These are phyloP conservation scores for Pseudocercospora crystallina DNA, from an alignment of 2,329 filamentous ascomycete species.

Conservation along the genomic window DNA sequence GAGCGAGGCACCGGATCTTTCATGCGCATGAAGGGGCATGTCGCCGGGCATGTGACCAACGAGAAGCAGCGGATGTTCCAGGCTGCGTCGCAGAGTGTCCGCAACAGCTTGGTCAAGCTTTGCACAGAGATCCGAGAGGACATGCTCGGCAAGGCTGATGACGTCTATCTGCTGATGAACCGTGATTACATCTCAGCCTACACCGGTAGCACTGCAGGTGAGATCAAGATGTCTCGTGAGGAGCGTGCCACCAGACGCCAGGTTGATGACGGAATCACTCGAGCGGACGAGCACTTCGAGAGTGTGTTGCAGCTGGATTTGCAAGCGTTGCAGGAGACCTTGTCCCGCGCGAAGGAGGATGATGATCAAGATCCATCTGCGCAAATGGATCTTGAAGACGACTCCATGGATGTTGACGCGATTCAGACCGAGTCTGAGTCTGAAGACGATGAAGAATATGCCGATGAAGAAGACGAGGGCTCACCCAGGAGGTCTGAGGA, in stretches of 20 bases:
- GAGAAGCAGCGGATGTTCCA: slow-evolving; percentile 52
- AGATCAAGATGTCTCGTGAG: slow-evolving; percentile 19
- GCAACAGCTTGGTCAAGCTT: slow-evolving; percentile 42
- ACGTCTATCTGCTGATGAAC: slow-evolving; percentile 41
- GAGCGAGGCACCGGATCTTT: slow-evolving; percentile 51
- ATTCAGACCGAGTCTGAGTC: neutral
- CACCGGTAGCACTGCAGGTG: slow-evolving; percentile 21
- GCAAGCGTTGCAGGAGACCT: slow-evolving; percentile 17
- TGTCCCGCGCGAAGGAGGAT: neutral
- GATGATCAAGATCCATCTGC: neutral
- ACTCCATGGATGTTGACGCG: slow-evolving; percentile 10
- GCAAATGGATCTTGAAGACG: neutral
- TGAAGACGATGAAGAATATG: neutral
- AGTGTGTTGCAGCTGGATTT: slow-evolving; percentile 19
- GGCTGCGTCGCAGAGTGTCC: slow-evolving; percentile 45
- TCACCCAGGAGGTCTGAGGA: no score
- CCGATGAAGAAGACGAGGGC: slow-evolving; percentile 1
- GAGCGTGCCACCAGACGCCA: slow-evolving; percentile 22
- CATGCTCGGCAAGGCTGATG: slow-evolving; percentile 47
- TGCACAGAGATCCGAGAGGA: slow-evolving; percentile 43
- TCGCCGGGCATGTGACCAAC: slow-evolving; percentile 47
- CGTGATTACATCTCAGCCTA: slow-evolving; percentile 41
- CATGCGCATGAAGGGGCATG: slow-evolving; percentile 53
- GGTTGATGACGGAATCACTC: slow-evolving; percentile 22
- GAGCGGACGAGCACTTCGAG: slow-evolving; percentile 18